phyloP scores from a whole-genome alignment of 805 yeast species.

The Saccharomycopsis selenospora region DNA sequence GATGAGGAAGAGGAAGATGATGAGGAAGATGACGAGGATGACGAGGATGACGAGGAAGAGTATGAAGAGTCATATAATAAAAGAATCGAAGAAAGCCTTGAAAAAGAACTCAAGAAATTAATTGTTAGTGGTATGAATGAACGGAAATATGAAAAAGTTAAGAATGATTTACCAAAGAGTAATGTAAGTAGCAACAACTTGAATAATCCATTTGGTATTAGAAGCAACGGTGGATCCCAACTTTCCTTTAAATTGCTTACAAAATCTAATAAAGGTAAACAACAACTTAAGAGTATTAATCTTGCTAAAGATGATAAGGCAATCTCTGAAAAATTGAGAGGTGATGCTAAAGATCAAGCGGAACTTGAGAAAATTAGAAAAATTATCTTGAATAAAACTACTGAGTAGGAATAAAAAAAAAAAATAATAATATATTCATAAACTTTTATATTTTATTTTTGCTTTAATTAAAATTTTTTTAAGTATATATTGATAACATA shows the following conservation, averaged over 20 bases:
- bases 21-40: constrained; percentile 26
- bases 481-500: constrained; percentile 18
- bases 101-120: constrained; percentile 47
- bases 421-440: background rate
- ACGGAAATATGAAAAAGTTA: constrained; percentile 27
- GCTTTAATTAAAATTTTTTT: background rate
- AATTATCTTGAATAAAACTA: constrained; percentile 43
- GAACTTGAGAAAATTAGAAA: constrained; percentile 53
- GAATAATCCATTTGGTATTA: background rate
- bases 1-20: constrained; percentile 20
- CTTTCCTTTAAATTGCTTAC: constrained; percentile 50
- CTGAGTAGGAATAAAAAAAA: too few species aligned
- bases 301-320: constrained; percentile 49
- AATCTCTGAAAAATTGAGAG: constrained; percentile 44
- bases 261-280: constrained; percentile 40
- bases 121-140: constrained; percentile 44
- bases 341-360: constrained; percentile 41
- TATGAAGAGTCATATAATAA: constrained; percentile 26
- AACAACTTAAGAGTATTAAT: constrained; percentile 37
- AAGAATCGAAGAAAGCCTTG: constrained; percentile 45
- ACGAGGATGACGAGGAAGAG: constrained; percentile 25
- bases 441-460: background rate
- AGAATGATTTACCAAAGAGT: background rate
- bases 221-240: constrained; percentile 13
- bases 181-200: background rate